Conservation (phyloP, 768 basidiomycete genomes). For the Kwoniella sp. region DNA sequence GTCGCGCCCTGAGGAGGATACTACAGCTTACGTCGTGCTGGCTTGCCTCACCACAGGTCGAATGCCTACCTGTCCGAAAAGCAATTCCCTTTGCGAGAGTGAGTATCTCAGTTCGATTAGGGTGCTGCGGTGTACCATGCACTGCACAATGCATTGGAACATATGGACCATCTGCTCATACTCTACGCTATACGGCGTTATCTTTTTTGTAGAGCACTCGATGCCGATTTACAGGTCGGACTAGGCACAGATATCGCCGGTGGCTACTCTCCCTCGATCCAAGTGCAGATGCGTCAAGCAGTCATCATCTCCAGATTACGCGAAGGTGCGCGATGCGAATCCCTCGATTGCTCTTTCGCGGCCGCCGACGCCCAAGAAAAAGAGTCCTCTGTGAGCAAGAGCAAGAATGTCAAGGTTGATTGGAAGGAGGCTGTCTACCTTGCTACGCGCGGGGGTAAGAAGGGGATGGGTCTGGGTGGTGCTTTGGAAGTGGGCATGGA, state of each 20-base stretch:
- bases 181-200: conserved; percentile 43
- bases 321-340: conserved; percentile 59
- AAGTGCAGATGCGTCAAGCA: conserved; percentile 76
- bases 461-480: conserved; percentile 65
- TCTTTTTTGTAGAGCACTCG: conserved; percentile 66
- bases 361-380: conserved; percentile 10
- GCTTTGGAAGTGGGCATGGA: conserved; percentile 44
- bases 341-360: conserved; percentile 10
- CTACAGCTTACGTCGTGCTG: not conserved
- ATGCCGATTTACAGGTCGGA: conserved; percentile 68
- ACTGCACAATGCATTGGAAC: no score
- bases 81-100: conserved; percentile 46
- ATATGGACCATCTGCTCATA: not conserved
- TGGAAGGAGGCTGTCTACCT: conserved; percentile 83
- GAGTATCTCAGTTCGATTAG: conserved; percentile 2
- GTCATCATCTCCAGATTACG: conserved; percentile 72
- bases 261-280: conserved; percentile 77
- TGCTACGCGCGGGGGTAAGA: conserved; percentile 77
- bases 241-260: conserved; percentile 85
- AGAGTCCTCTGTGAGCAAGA: not conserved
- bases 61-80: conserved; percentile 77
- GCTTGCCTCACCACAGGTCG: conserved; percentile 57
- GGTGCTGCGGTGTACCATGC: no score
- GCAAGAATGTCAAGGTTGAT: conserved; percentile 62
- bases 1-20: no score